Percentiles rank a stretch among this genome's conserved stretches.
Conservation (phyloP, 805 yeast species). For the Pichia californica region DNA sequence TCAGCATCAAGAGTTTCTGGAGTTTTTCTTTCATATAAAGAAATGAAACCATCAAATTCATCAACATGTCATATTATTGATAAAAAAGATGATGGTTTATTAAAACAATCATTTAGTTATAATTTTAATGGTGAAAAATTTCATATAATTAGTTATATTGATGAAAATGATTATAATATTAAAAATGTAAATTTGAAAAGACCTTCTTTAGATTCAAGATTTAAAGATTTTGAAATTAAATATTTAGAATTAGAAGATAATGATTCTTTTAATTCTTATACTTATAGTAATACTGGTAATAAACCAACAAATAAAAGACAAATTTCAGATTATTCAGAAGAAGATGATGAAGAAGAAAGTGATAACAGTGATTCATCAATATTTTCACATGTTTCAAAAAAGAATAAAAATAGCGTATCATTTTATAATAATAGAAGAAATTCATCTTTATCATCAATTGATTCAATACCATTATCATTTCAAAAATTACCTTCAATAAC, state of each 20-base stretch:
- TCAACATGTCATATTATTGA: conserved; percentile 27
- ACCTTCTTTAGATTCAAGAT: conserved; percentile 41
- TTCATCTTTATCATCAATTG: too few species aligned
- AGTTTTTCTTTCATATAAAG: conserved; percentile 54
- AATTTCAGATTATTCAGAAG: too few species aligned
- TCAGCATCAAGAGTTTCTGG: conserved; percentile 65
- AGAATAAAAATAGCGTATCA: too few species aligned
- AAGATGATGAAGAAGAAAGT: too few species aligned
- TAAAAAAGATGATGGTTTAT: conserved; percentile 46
- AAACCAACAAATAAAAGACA: background rate
- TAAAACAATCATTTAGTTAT: conserved; percentile 53
- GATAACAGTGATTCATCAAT: too few species aligned
- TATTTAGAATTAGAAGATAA: too few species aligned
- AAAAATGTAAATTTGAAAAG: conserved; percentile 18
- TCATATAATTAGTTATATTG: conserved; percentile 53
- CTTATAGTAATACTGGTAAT: too few species aligned
- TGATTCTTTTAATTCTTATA: too few species aligned
- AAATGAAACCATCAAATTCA: conserved; percentile 39
- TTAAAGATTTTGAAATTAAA: conserved; percentile 23
- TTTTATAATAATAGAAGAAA: too few species aligned
- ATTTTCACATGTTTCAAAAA: too few species aligned
- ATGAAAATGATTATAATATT: conserved; percentile 11
- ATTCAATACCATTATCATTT: too few species aligned
- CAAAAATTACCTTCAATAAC: too few species aligned
- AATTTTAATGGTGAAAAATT: conserved; percentile 47